Evolutionary conservation across 495 filamentous ascomycete species (phyloP).

Genomic region (Neurospora tetrasperma): DNA sequence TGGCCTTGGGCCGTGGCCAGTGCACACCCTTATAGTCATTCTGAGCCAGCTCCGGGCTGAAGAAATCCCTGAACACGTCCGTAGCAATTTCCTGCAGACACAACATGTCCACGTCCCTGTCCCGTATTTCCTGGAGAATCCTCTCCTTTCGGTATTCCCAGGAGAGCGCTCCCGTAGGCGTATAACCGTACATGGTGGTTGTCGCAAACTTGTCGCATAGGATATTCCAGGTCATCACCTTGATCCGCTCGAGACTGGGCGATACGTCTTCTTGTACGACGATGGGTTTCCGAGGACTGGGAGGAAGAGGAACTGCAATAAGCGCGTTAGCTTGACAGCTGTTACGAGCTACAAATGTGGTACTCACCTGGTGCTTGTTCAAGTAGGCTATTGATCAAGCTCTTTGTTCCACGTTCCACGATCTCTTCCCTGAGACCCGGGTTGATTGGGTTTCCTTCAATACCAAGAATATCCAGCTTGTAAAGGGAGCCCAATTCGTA

Average conservation of each 20-base stretch:
- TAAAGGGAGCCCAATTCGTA: constrained; percentile 81
- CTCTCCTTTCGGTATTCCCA: constrained; percentile 80
- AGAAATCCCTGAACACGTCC: constrained; percentile 82
- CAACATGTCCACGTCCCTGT: constrained; percentile 76
- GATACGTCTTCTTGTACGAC: constrained; percentile 41
- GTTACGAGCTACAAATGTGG: neutral
- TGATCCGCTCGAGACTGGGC: constrained; percentile 45
- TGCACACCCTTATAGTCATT: constrained; percentile 87
- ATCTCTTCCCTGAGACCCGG: constrained; percentile 62
- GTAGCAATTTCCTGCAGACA: constrained; percentile 89
- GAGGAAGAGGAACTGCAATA: constrained; percentile 56
- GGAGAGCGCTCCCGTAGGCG: constrained; percentile 60
- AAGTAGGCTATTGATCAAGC: constrained; percentile 68
- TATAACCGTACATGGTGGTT: constrained; percentile 74
- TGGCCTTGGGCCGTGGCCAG: constrained; percentile 74
- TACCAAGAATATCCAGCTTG: constrained; percentile 75
- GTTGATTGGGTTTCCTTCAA: constrained; percentile 82
- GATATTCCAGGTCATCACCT: constrained; percentile 85
- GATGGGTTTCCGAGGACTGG: constrained; percentile 36
- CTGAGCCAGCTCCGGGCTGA: constrained; percentile 69
- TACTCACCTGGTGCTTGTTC: constrained; percentile 73
- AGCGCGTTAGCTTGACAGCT: neutral
- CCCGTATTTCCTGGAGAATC: constrained; percentile 69
- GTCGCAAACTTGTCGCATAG: constrained; percentile 90
- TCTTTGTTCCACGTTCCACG: constrained; percentile 75